phyloP scores from a whole-genome alignment of 2,329 filamentous ascomycete species.

The Hymenoscyphus repandus region DNA sequence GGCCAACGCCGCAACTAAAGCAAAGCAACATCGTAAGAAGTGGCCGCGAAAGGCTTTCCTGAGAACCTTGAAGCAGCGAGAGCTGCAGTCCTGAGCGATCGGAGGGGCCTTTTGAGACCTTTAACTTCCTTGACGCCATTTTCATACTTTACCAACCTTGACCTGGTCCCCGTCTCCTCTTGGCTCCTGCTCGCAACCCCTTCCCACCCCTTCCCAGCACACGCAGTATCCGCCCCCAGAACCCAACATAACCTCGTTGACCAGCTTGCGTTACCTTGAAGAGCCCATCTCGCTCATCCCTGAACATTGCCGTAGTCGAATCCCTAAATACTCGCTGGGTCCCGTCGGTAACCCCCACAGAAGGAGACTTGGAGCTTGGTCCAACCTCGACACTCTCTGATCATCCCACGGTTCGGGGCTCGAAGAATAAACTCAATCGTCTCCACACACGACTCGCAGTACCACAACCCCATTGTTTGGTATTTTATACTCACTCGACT shows the following conservation, averaged over 20 bases:
- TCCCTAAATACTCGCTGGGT: not conserved
- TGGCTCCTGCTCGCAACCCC: not conserved
- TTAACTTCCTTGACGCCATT: not conserved
- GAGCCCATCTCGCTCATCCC: not conserved
- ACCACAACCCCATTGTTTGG: too few relatives aligned
- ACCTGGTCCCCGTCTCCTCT: not conserved
- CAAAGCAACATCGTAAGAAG: too few relatives aligned
- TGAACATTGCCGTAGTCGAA: not conserved
- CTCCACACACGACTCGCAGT: too few relatives aligned
- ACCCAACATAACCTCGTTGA: not conserved
- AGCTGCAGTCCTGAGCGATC: not conserved
- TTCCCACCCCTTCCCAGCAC: not conserved
- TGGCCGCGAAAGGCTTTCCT: too few relatives aligned
- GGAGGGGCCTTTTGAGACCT: not conserved
- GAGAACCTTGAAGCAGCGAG: too few relatives aligned
- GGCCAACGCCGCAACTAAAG: too few relatives aligned
- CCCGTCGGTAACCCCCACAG: not conserved
- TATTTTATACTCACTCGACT: too few relatives aligned
- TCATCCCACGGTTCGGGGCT: not conserved
- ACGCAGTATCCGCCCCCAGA: not conserved
- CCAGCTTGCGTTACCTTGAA: not conserved
- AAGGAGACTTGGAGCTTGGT: not conserved
- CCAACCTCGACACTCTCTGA: not conserved
- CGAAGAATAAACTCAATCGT: not conserved
- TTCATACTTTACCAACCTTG: not conserved